Base-by-base conservation (phyloP, 2,329 filamentous ascomycete genomes). In the Arthrinium phaeospermum region DNA sequence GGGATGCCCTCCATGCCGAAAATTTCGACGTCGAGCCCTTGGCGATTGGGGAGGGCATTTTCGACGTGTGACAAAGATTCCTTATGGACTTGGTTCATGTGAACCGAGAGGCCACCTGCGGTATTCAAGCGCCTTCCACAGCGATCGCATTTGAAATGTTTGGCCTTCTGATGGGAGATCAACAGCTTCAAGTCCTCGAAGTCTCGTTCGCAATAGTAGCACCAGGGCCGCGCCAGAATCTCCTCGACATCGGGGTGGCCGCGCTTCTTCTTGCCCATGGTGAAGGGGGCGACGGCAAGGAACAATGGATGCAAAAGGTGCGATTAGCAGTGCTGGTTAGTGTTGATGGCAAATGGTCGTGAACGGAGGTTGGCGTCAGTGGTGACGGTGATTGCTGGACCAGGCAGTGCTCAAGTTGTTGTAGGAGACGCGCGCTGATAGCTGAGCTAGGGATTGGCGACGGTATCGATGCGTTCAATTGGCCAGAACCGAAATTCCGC, bases 21-120 rank as follows among this genome's bases (percentile, higher is more conserved):
- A 79, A 99, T 98, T 83, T 99, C 96, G 73, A 97, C 91, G 73
- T 97, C 94, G 73, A 97, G 90, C 73, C 93, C 92, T 75, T 94
- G 91, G 74, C 96, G 91, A 79, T 96, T 96, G 0, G 93, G 92
- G 3, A 98, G 89, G 69, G 96, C 95, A 87, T 98, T 98, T 78
- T 98, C 96, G 79, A 99, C 95, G 64, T 91, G 90, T 27, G 90
- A 91, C 69, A 98, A 89, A 44, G 92, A 93, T 82, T 98, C 95
- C 83, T 99, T 99, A 86, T 99, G 96, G 68, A 99, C 96, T 82
- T 99, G 96, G 81, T 96, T 97, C 94, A 98, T 93, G 82, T 99
- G 96, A 71, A 99, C 96, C 47, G 93, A 94, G 73, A 99, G 90
- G 86, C 96, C 96, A 89, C 96, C 96, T 57, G 95, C 95, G 1